A percentile compares a stretch with the other conserved stretches of the same genome.
Evolutionary conservation across 202 grass and related monocot genomes (phyloP).

Genomic region (Hordeum pubiflorum): DNA sequence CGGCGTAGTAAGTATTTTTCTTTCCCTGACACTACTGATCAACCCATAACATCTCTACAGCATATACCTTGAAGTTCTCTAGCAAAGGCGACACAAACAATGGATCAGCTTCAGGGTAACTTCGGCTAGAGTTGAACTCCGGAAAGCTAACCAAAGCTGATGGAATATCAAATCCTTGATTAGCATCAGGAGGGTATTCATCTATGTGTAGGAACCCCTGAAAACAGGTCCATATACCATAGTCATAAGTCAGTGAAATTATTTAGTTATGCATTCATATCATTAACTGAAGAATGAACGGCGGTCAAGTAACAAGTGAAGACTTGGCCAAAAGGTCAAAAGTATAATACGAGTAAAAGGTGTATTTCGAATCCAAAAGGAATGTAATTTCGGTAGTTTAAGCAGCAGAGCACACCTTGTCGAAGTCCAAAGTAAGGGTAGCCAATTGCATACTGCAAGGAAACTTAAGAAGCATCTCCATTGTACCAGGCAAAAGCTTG

Average conservation of each 20-base stretch:
- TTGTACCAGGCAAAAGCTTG: conserved; percentile 74
- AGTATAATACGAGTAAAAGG: conserved; percentile 12
- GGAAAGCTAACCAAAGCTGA: conserved; percentile 93
- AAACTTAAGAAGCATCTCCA: conserved; percentile 73
- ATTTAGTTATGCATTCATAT: conserved; percentile 5
- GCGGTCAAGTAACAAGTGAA: conserved; percentile 18
- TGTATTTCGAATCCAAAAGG: conserved; percentile 21
- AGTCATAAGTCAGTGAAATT: not conserved
- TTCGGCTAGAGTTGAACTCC: conserved; percentile 68
- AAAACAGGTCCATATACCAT: conserved; percentile 25
- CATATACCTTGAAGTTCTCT: conserved; percentile 64
- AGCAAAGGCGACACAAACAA: conserved; percentile 52
- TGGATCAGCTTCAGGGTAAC: conserved; percentile 41
- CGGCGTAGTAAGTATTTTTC: not conserved
- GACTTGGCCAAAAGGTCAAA: not conserved
- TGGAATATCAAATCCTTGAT: conserved; percentile 99
- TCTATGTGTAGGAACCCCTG: conserved; percentile 97
- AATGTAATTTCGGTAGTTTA: not conserved
- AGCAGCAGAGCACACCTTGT: conserved; percentile 62
- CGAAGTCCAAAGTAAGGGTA: conserved; percentile 82
- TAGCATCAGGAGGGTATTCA: conserved; percentile 99
- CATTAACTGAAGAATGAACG: not conserved
- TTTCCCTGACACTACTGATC: not conserved
- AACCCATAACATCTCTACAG: not conserved
- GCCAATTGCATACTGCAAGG: conserved; percentile 71